Percentiles rank a stretch among this genome's conserved stretches.
These are phyloP conservation scores for Proteromonas lacertae DNA, from an alignment of 352 stramenopile species.

Conservation along the genomic window DNA sequence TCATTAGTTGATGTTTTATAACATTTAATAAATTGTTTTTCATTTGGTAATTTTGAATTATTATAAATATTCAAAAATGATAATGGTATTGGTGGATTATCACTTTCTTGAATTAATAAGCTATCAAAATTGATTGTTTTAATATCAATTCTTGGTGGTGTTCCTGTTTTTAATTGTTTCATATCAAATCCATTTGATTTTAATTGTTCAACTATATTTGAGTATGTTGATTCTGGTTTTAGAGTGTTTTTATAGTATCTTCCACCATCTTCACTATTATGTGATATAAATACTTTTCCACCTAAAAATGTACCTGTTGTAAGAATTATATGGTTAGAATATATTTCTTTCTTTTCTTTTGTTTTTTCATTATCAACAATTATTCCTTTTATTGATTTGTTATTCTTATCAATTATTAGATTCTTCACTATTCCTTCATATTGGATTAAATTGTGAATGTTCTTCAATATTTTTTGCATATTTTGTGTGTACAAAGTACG, in stretches of 20 bases:
- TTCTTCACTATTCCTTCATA: conserved; percentile 74
- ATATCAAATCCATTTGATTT: too few relatives aligned
- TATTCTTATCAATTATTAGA: conserved; percentile 36
- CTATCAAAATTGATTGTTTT: conserved; percentile 68
- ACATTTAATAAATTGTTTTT: conserved; percentile 46
- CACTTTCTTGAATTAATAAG: conserved; percentile 52
- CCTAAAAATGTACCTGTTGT: too few relatives aligned
- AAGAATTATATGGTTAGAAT: too few relatives aligned
- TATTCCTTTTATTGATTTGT: conserved; percentile 21
- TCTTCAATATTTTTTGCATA: conserved; percentile 35
- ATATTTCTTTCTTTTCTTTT: conserved; percentile 2
- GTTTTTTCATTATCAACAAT: conserved; percentile 7
- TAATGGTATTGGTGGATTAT: conserved; percentile 53
- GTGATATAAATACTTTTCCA: too few relatives aligned
- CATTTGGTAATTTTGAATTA: conserved; percentile 7
- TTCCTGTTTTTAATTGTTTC: conserved; percentile 76
- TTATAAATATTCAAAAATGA: conserved; percentile 35
- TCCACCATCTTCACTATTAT: too few relatives aligned
- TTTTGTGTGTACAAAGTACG: conserved; percentile 69
- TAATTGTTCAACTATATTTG: too few relatives aligned
- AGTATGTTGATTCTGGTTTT: too few relatives aligned
- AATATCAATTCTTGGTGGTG: conserved; percentile 65
- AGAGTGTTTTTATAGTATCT: too few relatives aligned
- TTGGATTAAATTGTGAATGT: conserved; percentile 41
- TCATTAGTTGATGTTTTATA: conserved; percentile 80